phyloP scores from a whole-genome alignment of 2,329 filamentous ascomycete species.

The Ophiostoma tasmaniense region DNA sequence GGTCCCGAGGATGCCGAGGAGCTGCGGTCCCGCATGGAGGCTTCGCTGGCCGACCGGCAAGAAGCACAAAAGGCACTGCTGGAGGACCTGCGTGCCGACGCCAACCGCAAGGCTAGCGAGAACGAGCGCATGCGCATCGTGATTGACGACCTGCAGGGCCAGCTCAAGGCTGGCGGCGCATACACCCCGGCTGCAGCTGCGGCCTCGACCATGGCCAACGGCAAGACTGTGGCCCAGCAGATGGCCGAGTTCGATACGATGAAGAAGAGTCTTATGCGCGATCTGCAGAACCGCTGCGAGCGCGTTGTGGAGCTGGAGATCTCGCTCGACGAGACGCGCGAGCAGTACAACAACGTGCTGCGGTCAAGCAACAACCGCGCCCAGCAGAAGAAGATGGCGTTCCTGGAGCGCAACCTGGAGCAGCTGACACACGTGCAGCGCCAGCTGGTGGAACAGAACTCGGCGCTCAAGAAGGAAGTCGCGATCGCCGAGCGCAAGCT shows the following conservation, averaged over 20 bases:
- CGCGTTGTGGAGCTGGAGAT: slow-evolving; percentile 97
- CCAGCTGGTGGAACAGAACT: slow-evolving; percentile 96
- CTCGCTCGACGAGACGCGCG: slow-evolving; percentile 88
- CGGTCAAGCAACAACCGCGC: slow-evolving; percentile 95
- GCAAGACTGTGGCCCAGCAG: slow-evolving; percentile 93
- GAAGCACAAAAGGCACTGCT: slow-evolving; percentile 64
- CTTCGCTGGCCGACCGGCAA: slow-evolving; percentile 67
- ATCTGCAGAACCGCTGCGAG: slow-evolving; percentile 96
- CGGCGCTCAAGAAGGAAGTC: slow-evolving; percentile 95
- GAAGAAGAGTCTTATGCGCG: slow-evolving; percentile 99
- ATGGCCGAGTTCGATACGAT: slow-evolving; percentile 98
- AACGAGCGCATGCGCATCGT: slow-evolving; percentile 71
- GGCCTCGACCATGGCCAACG: slow-evolving; percentile 54
- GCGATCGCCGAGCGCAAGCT: slow-evolving; percentile 97
- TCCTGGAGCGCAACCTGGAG: slow-evolving; percentile 94
- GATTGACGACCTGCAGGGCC: slow-evolving; percentile 70
- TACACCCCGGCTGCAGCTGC: slow-evolving; percentile 26
- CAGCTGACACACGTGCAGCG: slow-evolving; percentile 95
- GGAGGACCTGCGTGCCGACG: slow-evolving; percentile 67
- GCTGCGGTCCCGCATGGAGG: slow-evolving; percentile 69
- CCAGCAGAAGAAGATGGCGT: slow-evolving; percentile 99
- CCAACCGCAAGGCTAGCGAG: slow-evolving; percentile 70
- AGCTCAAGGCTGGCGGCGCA: slow-evolving; percentile 55
- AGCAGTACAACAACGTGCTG: slow-evolving; percentile 98
- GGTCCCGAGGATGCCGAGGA: slow-evolving; percentile 72